These are phyloP conservation scores for Gryganskiella cystojenkinii DNA, from an alignment of 192 early-diverging fungal species.

Conservation along the genomic window DNA sequence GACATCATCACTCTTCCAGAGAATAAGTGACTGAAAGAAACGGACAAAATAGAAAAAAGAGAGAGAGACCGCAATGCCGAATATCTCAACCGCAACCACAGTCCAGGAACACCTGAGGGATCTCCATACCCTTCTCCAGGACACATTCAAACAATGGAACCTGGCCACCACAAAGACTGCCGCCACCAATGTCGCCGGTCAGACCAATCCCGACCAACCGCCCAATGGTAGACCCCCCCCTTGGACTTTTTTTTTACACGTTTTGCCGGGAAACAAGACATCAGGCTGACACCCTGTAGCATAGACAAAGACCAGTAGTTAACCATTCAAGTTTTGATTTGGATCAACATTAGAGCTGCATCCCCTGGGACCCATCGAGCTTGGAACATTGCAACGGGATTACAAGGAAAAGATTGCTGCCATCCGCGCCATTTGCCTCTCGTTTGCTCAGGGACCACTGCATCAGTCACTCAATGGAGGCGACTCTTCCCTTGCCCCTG, in stretches of 20 bases:
- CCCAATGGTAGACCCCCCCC: conserved; percentile 27
- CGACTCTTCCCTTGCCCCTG: conserved; percentile 23
- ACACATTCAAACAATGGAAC: conserved; percentile 48
- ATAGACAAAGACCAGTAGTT: background rate
- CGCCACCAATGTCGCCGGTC: conserved; percentile 18
- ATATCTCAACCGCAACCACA: conserved; percentile 25
- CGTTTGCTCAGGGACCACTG: conserved; percentile 47
- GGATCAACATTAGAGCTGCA: conserved; percentile 32
- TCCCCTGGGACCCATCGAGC: conserved; percentile 46
- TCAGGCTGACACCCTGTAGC: too few species aligned
- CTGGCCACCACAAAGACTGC: conserved; percentile 22
- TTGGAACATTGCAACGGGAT: conserved; percentile 28
- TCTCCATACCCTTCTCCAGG: conserved; percentile 25
- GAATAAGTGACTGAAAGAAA: too few species aligned
- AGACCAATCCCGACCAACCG: conserved; percentile 19
- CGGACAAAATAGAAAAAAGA: background rate
- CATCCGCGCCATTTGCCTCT: conserved; percentile 44
- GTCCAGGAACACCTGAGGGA: conserved; percentile 48
- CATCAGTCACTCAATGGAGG: conserved; percentile 46
- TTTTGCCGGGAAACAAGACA: too few species aligned
- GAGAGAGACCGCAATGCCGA: conserved; percentile 16
- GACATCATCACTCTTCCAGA: too few species aligned
- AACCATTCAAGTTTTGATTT: background rate
- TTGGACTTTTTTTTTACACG: background rate
- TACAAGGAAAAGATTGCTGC: conserved; percentile 53